phyloP scores from a whole-genome alignment of 768 basidiomycete species.

The Lentinula boryana region DNA sequence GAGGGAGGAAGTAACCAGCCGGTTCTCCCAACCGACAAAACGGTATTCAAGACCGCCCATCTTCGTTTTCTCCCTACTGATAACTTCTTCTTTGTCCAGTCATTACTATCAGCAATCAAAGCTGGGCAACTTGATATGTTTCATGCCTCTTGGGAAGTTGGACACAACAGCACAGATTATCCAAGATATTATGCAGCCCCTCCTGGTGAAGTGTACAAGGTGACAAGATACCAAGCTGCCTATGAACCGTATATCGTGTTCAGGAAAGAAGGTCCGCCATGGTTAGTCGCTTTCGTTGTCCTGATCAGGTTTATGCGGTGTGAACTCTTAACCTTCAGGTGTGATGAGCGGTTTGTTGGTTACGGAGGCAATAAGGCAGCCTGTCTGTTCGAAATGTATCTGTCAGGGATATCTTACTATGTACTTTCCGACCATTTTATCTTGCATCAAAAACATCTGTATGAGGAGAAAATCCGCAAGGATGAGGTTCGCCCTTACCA shows the following conservation, averaged over 20 bases:
- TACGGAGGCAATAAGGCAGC: conserved; percentile 94
- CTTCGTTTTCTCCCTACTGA: neutral
- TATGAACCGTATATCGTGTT: conserved; percentile 90
- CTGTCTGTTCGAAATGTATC: conserved; percentile 86
- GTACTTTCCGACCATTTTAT: conserved; percentile 86
- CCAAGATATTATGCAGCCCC: conserved; percentile 53
- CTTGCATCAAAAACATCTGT: conserved; percentile 80
- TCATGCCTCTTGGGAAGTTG: conserved; percentile 70
- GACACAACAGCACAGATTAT: conserved; percentile 82
- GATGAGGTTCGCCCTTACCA: conserved; percentile 45
- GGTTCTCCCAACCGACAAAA: conserved; percentile 65
- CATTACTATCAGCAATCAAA: conserved; percentile 53
- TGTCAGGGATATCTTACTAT: conserved; percentile 79
- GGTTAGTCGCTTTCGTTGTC: conserved; percentile 31
- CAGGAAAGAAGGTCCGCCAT: conserved; percentile 69
- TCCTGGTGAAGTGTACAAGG: conserved; percentile 68
- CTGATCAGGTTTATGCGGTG: neutral
- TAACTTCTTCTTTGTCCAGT: conserved; percentile 23
- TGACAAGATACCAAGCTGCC: conserved; percentile 70
- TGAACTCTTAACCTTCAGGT: conserved; percentile 42
- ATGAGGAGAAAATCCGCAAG: conserved; percentile 69
- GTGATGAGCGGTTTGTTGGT: conserved; percentile 86
- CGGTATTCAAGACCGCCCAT: conserved; percentile 31
- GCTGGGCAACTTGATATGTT: conserved; percentile 63
- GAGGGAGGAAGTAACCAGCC: conserved; percentile 53